Conservation (phyloP, 257 asterid species). For the Penstemon barbatus region DNA sequence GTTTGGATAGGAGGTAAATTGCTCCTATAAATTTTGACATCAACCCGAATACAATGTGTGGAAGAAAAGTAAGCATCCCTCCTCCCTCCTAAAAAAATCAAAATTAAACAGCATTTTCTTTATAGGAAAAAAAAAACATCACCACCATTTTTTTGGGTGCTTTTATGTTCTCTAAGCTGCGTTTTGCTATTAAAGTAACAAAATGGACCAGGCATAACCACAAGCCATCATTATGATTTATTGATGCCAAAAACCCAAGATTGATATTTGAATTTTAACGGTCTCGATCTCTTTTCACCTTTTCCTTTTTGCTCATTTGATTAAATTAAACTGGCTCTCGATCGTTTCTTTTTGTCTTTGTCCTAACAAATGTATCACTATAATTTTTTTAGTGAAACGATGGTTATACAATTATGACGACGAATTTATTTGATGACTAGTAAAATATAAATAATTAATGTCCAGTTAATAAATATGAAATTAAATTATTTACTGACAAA, state of each 20-base stretch:
- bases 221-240: slow-evolving; percentile 29
- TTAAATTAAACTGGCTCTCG: neutral
- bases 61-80: neutral
- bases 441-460: too few relatives aligned
- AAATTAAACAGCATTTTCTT: neutral
- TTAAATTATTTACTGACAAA: too few relatives aligned
- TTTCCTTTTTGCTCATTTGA: neutral
- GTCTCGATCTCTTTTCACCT: neutral
- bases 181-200: slow-evolving; percentile 28
- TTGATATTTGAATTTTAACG: slow-evolving; percentile 29
- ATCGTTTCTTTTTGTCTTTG: neutral
- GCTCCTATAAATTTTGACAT: too few relatives aligned
- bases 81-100: neutral
- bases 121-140: slow-evolving; percentile 3
- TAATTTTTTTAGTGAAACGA: too few relatives aligned
- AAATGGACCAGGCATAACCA: slow-evolving; percentile 30
- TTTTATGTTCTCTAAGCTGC: slow-evolving; percentile 38
- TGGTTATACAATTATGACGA: too few relatives aligned
- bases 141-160: slow-evolving; percentile 10
- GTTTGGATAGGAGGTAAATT: too few relatives aligned
- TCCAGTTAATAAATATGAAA: too few relatives aligned
- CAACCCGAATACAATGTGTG: neutral
- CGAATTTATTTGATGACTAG: too few relatives aligned
- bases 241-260: slow-evolving; percentile 19
- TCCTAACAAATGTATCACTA: neutral